Percentiles rank a stretch among this genome's conserved stretches.
Conservation (phyloP, 192 early-diverging fungal genomes). For the Coemansia guatemalensis region DNA sequence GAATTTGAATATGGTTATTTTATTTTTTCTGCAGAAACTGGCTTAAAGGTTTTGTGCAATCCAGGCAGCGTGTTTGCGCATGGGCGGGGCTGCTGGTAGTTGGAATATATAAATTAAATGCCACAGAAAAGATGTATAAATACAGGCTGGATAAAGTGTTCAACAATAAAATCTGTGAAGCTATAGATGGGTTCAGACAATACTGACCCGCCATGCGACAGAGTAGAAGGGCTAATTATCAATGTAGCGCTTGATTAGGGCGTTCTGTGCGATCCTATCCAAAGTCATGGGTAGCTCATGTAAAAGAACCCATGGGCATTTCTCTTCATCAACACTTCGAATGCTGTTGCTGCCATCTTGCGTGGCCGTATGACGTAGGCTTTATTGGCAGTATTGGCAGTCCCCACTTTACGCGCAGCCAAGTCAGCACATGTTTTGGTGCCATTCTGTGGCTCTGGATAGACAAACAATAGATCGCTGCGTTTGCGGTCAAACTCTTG, state of each 20-base stretch:
- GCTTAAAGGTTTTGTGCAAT: too few species aligned
- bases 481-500: not conserved
- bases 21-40: too few species aligned
- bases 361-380: not conserved
- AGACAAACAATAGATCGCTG: not conserved
- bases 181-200: not conserved
- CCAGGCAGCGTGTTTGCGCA: too few species aligned
- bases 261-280: not conserved
- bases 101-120: not conserved
- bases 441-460: not conserved
- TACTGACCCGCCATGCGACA: not conserved
- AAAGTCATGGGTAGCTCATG: slow-evolving; percentile 28
- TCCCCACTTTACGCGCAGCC: not conserved
- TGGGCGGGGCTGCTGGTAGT: too few species aligned
- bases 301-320: slow-evolving; percentile 40
- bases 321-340: slow-evolving; percentile 17
- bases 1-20: too few species aligned
- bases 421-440: not conserved
- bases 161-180: not conserved
- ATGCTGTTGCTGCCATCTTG: not conserved
- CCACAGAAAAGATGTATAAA: not conserved
- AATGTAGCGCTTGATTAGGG: not conserved
- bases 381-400: not conserved
- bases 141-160: not conserved
- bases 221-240: not conserved